These are phyloP conservation scores for Tylopilus plumbeoviolaceoides DNA, from an alignment of 768 basidiomycete genomes.

Conservation along the genomic window DNA sequence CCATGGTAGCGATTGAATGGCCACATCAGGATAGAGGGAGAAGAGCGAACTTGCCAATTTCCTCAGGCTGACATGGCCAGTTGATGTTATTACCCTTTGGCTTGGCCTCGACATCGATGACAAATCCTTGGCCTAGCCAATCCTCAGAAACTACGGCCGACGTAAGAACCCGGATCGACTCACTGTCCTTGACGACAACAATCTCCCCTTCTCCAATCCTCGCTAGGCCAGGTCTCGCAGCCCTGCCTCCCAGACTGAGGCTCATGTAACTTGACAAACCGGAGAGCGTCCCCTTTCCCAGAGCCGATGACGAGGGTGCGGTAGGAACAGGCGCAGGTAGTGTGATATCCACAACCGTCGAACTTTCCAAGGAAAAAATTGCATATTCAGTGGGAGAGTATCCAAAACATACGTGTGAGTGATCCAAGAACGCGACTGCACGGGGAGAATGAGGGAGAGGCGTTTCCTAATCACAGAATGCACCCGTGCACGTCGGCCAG, in stretches of 20 bases:
- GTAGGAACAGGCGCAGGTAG: constrained; percentile 39
- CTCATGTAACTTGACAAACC: constrained; percentile 83
- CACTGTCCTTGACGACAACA: constrained; percentile 77
- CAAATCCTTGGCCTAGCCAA: constrained; percentile 58
- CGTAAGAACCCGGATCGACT: constrained; percentile 25
- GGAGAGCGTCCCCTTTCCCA: constrained; percentile 67
- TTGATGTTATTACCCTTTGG: constrained; percentile 49
- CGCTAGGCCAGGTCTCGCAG: constrained; percentile 54
- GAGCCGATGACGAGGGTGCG: constrained; percentile 24
- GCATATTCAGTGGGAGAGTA: constrained; percentile 69
- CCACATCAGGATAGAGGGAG: constrained; percentile 46
- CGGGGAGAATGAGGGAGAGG: constrained; percentile 88
- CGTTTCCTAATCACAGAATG: constrained; percentile 53
- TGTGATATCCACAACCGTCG: constrained; percentile 52
- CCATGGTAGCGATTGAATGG: constrained; percentile 53
- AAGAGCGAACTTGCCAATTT: constrained; percentile 48
- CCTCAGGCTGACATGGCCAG: constrained; percentile 82
- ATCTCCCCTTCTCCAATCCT: constrained; percentile 57
- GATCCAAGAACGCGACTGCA: constrained; percentile 66
- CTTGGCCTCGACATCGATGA: constrained; percentile 60
- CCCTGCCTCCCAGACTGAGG: constrained; percentile 70
- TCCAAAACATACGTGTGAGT: constrained; percentile 63
- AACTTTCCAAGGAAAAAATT: constrained; percentile 61
- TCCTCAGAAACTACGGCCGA: background rate
- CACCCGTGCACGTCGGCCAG: background rate